Percentiles rank a stretch among this genome's conserved stretches.
Conservation (phyloP, 2,329 filamentous ascomycete species). For the Fusarium chuoi region DNA sequence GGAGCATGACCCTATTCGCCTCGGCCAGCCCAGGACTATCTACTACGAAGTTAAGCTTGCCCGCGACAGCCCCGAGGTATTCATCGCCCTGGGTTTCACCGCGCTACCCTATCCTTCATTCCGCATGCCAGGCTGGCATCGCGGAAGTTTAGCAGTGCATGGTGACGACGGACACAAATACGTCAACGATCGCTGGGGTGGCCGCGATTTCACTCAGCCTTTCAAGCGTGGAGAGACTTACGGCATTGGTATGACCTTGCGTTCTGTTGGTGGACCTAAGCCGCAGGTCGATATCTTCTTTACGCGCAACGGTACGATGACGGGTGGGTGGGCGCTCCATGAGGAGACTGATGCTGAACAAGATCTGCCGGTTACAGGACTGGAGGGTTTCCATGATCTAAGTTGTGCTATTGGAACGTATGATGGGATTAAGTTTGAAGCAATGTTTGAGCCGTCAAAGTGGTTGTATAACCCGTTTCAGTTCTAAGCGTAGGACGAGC, state of each 20-base stretch:
- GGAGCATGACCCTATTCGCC: conserved; percentile 66
- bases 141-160: conserved; percentile 79
- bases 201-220: conserved; percentile 71
- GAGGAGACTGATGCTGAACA: conserved; percentile 75
- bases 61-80: conserved; percentile 56
- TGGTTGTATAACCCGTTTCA: conserved; percentile 63
- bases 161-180: conserved; percentile 82
- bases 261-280: conserved; percentile 45
- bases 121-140: conserved; percentile 83
- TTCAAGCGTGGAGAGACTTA: conserved; percentile 74
- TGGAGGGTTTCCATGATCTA: conserved; percentile 78
- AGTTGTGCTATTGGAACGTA: conserved; percentile 78
- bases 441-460: conserved; percentile 67
- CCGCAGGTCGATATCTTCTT: conserved; percentile 66
- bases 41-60: conserved; percentile 78
- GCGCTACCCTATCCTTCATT: conserved; percentile 82
- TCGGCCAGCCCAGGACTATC: conserved; percentile 59
- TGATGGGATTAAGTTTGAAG: conserved; percentile 74
- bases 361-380: conserved; percentile 70
- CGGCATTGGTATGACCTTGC: conserved; percentile 76
- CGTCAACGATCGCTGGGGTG: conserved; percentile 79
- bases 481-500: conserved; percentile 11
- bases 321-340: conserved; percentile 76
- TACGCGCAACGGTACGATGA: conserved; percentile 70
- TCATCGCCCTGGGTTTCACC: conserved; percentile 74